Evolutionary conservation across 345 rosid genomes (phyloP).

Genomic region (Populus davidiana): DNA sequence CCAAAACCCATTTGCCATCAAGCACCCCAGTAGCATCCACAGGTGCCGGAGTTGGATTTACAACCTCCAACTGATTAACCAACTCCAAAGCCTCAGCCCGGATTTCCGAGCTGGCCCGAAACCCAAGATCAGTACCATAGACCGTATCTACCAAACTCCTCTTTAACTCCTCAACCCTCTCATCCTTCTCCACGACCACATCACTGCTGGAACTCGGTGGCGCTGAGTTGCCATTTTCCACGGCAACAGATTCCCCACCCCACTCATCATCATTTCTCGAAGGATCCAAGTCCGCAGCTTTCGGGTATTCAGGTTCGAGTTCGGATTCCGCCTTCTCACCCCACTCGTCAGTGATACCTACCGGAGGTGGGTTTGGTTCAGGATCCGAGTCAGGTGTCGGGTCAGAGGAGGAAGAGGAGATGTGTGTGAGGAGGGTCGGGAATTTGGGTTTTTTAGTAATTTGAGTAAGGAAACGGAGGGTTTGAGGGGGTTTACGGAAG

Average conservation of each 20-base stretch:
- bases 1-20: slow-evolving; percentile 87
- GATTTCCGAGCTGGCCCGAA: slow-evolving; percentile 58
- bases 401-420: background rate
- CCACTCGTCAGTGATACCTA: slow-evolving; percentile 69
- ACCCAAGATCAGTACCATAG: slow-evolving; percentile 77
- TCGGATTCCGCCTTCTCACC: slow-evolving; percentile 55
- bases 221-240: slow-evolving; percentile 43
- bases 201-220: background rate
- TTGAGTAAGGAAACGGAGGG: slow-evolving; percentile 1
- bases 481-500: slow-evolving; percentile 10
- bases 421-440: slow-evolving; percentile 14
- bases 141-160: slow-evolving; percentile 79
- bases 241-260: slow-evolving; percentile 40
- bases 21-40: slow-evolving; percentile 60
- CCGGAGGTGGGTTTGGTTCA: background rate
- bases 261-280: slow-evolving; percentile 82
- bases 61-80: slow-evolving; percentile 80
- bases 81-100: slow-evolving; percentile 87
- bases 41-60: slow-evolving; percentile 69
- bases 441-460: background rate
- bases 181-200: slow-evolving; percentile 19
- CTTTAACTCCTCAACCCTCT: slow-evolving; percentile 54
- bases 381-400: slow-evolving; percentile 6
- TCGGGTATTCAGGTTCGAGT: slow-evolving; percentile 36
- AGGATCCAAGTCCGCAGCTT: slow-evolving; percentile 64